Percentiles rank a stretch among this genome's conserved stretches.
Conservation (phyloP, 345 rosid species). For the Salix exigua region DNA sequence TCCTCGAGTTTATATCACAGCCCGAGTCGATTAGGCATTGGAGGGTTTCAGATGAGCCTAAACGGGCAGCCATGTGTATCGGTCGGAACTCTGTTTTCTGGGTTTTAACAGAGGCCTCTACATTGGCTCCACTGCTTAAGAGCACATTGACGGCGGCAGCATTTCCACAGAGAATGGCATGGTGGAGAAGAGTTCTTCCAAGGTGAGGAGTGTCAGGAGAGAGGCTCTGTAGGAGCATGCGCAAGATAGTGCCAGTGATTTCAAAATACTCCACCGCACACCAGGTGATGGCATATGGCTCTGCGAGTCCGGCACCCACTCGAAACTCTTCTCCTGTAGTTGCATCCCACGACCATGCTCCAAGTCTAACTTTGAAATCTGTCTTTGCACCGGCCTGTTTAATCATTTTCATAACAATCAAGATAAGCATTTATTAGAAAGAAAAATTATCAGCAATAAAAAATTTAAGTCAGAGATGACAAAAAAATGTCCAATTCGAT, state of each 20-base stretch:
- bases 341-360: constrained; percentile 97
- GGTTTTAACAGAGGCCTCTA: constrained; percentile 53
- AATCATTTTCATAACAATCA: constrained; percentile 9
- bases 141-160: constrained; percentile 67
- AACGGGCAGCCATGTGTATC: constrained; percentile 76
- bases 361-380: constrained; percentile 62
- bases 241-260: constrained; percentile 64
- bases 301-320: constrained; percentile 96
- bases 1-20: constrained; percentile 68
- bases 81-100: constrained; percentile 55
- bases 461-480: not conserved
- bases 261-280: constrained; percentile 94
- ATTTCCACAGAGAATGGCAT: constrained; percentile 82
- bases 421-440: not conserved
- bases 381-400: constrained; percentile 63
- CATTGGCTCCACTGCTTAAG: constrained; percentile 54
- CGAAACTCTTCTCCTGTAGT: constrained; percentile 83
- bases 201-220: constrained; percentile 46
- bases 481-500: not conserved
- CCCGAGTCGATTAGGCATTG: constrained; percentile 57
- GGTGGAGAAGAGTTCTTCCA: constrained; percentile 91
- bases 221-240: constrained; percentile 53
- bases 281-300: constrained; percentile 83
- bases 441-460: not conserved
- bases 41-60: constrained; percentile 48